Base-by-base conservation (phyloP, 306 rosid genomes). In the Cicer arietinum region DNA sequence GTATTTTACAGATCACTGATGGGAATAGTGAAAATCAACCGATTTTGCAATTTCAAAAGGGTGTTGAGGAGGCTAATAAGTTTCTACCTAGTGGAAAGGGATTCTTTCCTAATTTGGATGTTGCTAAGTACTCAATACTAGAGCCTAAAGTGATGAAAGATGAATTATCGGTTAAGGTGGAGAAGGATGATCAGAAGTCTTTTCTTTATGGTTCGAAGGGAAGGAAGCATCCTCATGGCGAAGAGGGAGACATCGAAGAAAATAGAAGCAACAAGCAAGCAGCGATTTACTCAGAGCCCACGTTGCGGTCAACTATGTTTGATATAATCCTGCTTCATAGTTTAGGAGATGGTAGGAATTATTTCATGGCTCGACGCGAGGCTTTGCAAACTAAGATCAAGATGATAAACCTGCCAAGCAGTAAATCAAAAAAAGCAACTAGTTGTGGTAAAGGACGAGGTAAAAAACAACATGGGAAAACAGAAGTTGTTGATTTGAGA, bases 401-500 rank as follows among this genome's bases (percentile, higher is more conserved):
- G 54, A 87, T 64, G 64, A 77, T 44, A 37, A 45, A 11, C 56
- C 25, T 63, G 68, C 82, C 84, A 70, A 86, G 75, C 40, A 83
- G 90, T 67, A 86, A 86, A 79, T 69, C 85, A 17, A 90, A 85
- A 79, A 90, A 85, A 79, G 81, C 65, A 78, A 51, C 81, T 17
- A 81, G 39, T 0, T 44, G 84, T 60, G 83, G 90, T 1, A 94
- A 84, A 81, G 92, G 93, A 63, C 89, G 92, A 7, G 83, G 86
- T 56, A 94, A 86, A 90, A 91, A 87, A 82, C 96, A 81, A 61
- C 84, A 67, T 18, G 87, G 82, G 58, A 94, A 81, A 74, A 92
- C 80, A 57, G 90, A 89, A 64, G 92, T 92, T 79, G 88, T 95
- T 70, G 98, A 95, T 85, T 86, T 95, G 85, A 92, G 98, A 83